Evolutionary conservation across 164 flowering plant genomes (phyloP).

Genomic region (Magnolia changhungtana): DNA sequence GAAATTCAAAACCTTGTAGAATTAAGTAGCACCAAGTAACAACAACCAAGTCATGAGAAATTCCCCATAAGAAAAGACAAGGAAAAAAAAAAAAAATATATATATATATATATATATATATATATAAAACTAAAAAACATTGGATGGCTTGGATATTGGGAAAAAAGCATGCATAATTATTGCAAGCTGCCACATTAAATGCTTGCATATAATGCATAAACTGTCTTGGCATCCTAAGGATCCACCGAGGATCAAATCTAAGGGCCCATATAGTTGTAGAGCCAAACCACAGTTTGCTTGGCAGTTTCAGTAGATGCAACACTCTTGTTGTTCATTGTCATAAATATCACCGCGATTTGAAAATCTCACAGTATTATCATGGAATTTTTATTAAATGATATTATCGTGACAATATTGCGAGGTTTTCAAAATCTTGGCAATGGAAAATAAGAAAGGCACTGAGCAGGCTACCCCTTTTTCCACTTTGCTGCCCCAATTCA

Average conservation of each 20-base stretch:
- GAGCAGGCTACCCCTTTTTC: not conserved
- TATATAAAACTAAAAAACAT: no score
- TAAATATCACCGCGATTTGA: not conserved
- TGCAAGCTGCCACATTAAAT: not conserved
- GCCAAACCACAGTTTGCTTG: not conserved
- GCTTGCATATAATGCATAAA: not conserved
- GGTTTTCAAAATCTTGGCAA: no score
- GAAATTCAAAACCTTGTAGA: constrained; percentile 19
- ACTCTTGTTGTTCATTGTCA: not conserved
- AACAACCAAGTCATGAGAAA: not conserved
- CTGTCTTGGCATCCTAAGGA: not conserved
- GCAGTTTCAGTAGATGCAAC: not conserved
- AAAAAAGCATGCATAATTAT: no score
- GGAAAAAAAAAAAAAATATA: not conserved
- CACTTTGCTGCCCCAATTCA: not conserved
- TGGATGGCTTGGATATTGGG: no score
- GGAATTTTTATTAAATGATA: no score
- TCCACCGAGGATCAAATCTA: not conserved
- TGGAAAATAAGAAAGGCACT: not conserved
- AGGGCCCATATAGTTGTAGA: no score
- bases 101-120: no score
- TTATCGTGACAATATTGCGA: no score
- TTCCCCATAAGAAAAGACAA: not conserved
- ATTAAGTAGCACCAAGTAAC: not conserved
- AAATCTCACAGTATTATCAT: no score